phyloP scores from a whole-genome alignment of 176 grass and related monocot genomes.

The Chloris gayana region DNA sequence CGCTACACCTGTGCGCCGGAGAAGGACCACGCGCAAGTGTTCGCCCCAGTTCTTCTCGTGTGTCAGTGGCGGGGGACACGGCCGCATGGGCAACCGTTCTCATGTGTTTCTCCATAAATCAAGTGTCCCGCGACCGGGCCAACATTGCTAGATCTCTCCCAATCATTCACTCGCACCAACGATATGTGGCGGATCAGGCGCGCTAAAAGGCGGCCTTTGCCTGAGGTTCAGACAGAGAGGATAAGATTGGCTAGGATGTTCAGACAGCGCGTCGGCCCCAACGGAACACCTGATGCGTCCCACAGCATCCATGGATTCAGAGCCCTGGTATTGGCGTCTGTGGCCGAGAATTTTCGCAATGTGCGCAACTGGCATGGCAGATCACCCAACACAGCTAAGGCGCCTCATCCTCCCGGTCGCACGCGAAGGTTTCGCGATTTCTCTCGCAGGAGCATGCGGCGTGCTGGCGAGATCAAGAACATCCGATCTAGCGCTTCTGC shows the following conservation, averaged over 20 bases:
- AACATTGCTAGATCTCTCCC: background rate
- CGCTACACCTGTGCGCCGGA: no score
- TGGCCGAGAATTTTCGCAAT: slow-evolving; percentile 26
- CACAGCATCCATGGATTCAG: background rate
- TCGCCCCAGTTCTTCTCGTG: slow-evolving; percentile 31
- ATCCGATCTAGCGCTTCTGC: no score
- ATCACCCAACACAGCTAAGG: background rate
- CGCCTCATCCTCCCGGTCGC: no score
- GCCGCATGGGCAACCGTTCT: slow-evolving; percentile 28
- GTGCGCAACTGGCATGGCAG: background rate
- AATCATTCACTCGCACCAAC: background rate
- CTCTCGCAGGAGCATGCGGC: slow-evolving; percentile 6
- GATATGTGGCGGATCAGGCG: background rate
- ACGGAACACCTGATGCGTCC: slow-evolving; percentile 20
- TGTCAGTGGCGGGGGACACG: background rate
- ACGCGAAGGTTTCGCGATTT: no score
- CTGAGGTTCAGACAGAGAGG: background rate
- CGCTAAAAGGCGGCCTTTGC: background rate
- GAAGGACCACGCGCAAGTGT: slow-evolving; percentile 22
- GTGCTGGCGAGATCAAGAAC: slow-evolving; percentile 20
- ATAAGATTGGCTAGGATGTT: background rate
- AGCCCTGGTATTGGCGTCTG: slow-evolving; percentile 7
- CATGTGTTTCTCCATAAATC: slow-evolving; percentile 5
- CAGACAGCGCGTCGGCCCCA: background rate
- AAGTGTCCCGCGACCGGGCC: background rate